Evolutionary conservation across 202 grass and related monocot species (phyloP), one percentile per base, ranked within the genome.

Genomic region (Setaria viridis): DNA sequence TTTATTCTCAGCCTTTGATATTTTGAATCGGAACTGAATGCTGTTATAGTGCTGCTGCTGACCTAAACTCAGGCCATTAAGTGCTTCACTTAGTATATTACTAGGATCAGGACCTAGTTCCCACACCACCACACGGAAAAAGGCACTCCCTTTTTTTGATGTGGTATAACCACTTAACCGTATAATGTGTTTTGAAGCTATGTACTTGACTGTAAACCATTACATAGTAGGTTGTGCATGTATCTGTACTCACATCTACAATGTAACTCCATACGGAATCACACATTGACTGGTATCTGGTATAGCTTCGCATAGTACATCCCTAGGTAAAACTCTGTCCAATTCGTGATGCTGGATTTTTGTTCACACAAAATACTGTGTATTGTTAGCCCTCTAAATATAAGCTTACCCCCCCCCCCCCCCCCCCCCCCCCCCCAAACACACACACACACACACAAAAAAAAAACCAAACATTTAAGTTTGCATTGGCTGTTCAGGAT

Each of bases 401-500:
- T 37, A 63, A 82, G 72, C 51, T 64, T 63, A 53, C 25, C 25
- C 0, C 25, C 25, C 25, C 25, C 25, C 25, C 25, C 25, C 25
- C 25, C 25, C 25, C 25, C 25, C 25, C 25, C 25, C 25, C 25
- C 25, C 25, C 25, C 25, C 25, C 25, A 0, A 25, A 25, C 25
- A 25, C 25, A 25, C 25, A 25, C 25, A 25, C 25, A 25, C 25
- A 25, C n/a, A n/a, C n/a, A 25, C 0, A 25, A 25, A 25, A 25
- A 25, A 25, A 25, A 25, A 25, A 25, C 25, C 25, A 25, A 25
- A 59, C 32, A 70, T 57, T 80, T 25, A 66, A 49, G 30, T 48
- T 65, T 62, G 60, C 55, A 72, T 74, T 78, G 87, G 66, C 32
- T 91, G 58, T 82, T 68, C 91, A 99, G 97, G 97, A 99, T 85